A percentile compares a stretch with the other conserved stretches of the same genome.
Evolutionary conservation across 495 filamentous ascomycete species (phyloP).

Genomic region (Penicillium parvum): DNA sequence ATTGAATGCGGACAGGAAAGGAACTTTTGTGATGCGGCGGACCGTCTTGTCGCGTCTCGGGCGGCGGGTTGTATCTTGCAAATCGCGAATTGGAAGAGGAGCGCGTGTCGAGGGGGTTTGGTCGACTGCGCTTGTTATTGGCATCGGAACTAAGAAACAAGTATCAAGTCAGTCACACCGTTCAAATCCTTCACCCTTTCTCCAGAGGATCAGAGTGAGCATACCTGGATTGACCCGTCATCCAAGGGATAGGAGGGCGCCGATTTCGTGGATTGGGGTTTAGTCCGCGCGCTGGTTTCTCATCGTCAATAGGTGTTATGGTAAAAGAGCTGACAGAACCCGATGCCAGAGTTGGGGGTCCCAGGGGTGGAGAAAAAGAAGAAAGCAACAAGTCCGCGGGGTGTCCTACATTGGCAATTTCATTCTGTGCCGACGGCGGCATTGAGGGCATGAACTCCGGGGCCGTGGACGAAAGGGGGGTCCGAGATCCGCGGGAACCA

Average conservation of each 20-base stretch:
- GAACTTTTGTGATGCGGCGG: slow-evolving; percentile 3
- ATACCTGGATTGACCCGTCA: slow-evolving; percentile 11
- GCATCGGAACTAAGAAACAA: background rate
- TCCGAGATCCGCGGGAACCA: slow-evolving; percentile 39
- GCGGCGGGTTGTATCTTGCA: background rate
- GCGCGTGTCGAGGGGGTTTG: background rate
- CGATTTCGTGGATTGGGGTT: slow-evolving; percentile 6
- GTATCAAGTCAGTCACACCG: background rate
- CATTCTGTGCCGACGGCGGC: slow-evolving; percentile 29
- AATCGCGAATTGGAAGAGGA: background rate
- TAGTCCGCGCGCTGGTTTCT: slow-evolving; percentile 32
- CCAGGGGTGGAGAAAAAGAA: slow-evolving; percentile 10
- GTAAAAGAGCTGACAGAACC: slow-evolving; percentile 35
- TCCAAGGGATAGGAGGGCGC: slow-evolving; percentile 4
- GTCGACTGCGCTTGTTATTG: background rate
- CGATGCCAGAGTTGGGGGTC: background rate
- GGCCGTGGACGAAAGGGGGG: slow-evolving; percentile 66
- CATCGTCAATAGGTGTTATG: slow-evolving; percentile 51
- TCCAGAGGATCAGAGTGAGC: background rate
- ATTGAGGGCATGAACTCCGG: slow-evolving; percentile 69
- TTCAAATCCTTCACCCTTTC: background rate
- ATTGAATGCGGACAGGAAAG: background rate
- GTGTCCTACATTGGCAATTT: slow-evolving; percentile 42
- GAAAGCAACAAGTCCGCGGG: slow-evolving; percentile 38
- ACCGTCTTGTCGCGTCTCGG: background rate